A percentile compares a stretch with the other conserved stretches of the same genome.
phyloP scores from a whole-genome alignment of 148 eudicot genomes.

The Cornus kousa region DNA sequence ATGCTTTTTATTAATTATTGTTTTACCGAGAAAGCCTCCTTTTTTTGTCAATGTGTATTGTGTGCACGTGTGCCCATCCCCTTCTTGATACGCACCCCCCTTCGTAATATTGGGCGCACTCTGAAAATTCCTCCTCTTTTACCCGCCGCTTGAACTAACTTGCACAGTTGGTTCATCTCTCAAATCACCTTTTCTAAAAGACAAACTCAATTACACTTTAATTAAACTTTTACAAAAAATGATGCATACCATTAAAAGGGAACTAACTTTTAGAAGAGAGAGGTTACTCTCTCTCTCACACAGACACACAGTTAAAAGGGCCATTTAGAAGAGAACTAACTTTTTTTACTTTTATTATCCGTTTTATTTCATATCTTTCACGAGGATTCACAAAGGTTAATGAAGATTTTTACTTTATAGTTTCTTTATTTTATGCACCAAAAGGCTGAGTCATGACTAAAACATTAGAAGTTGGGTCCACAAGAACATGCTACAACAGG shows the following conservation, averaged over 20 bases:
- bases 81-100: constrained; percentile 12
- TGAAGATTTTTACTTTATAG: background rate
- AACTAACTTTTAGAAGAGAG: too few species aligned
- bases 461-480: background rate
- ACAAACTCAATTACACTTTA: background rate
- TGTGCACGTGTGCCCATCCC: constrained; percentile 27
- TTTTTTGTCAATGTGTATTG: background rate
- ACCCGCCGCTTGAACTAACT: constrained; percentile 17
- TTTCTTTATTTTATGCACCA: background rate
- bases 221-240: constrained; percentile 1
- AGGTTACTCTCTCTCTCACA: background rate
- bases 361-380: background rate
- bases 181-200: background rate
- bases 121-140: background rate
- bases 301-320: background rate
- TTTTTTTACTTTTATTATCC: background rate
- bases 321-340: background rate
- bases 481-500: background rate
- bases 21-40: background rate
- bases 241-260: background rate
- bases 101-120: constrained; percentile 13
- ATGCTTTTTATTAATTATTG: background rate
- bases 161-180: constrained; percentile 16
- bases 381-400: background rate
- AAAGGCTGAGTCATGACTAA: background rate